These are phyloP conservation scores for Pichia thaimueangensis DNA, from an alignment of 805 yeast species.

Conservation along the genomic window DNA sequence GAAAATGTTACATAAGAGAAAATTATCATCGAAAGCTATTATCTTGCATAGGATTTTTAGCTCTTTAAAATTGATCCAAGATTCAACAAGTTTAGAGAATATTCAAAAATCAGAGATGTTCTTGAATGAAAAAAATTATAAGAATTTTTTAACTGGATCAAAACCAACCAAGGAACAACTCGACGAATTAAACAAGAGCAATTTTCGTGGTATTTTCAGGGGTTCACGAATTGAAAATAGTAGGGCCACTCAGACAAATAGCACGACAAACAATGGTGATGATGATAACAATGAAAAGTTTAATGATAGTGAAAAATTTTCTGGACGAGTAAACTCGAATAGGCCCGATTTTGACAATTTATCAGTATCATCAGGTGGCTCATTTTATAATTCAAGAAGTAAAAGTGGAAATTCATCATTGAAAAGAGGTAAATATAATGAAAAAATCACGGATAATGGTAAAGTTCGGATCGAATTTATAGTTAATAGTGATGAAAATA, in stretches of 20 bases:
- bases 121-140: conserved; percentile 30
- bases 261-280: conserved; percentile 3
- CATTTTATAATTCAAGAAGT: not conserved
- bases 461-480: conserved; percentile 41
- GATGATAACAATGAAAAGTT: not conserved
- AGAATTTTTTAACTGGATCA: conserved; percentile 28
- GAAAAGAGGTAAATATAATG: conserved; percentile 34
- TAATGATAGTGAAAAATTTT: conserved; percentile 2
- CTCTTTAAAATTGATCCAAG: conserved; percentile 68
- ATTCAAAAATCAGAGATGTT: conserved; percentile 31
- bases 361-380: conserved; percentile 7
- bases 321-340: conserved; percentile 5
- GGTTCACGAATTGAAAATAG: conserved; percentile 5
- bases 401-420: not conserved
- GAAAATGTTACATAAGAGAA: conserved; percentile 60
- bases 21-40: conserved; percentile 67
- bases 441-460: conserved; percentile 39
- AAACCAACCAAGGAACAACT: conserved; percentile 24
- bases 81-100: conserved; percentile 52
- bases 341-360: conserved; percentile 2
- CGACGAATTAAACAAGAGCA: conserved; percentile 19
- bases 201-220: conserved; percentile 23
- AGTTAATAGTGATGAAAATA: conserved; percentile 26
- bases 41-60: conserved; percentile 73
- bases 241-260: conserved; percentile 3